Evolutionary conservation across 257 asterid species (phyloP).

Genomic region (Paulownia fortunei): DNA sequence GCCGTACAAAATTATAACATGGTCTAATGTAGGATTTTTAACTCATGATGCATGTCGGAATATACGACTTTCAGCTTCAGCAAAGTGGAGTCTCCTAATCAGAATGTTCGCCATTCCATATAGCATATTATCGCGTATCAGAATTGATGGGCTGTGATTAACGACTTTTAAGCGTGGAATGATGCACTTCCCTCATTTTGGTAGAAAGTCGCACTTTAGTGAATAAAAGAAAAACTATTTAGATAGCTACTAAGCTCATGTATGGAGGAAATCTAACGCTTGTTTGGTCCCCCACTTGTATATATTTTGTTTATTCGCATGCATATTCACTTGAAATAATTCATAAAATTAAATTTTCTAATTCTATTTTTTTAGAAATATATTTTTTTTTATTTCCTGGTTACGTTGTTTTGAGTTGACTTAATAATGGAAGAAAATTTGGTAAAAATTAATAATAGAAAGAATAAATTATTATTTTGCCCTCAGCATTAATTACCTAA

Average conservation of each 20-base stretch:
- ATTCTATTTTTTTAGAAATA: too few species aligned
- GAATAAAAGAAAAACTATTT: not conserved
- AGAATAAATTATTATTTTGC: too few species aligned
- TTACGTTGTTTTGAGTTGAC: too few species aligned
- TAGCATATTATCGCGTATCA: not conserved
- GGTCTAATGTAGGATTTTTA: slow-evolving; percentile 24
- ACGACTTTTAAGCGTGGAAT: slow-evolving; percentile 8
- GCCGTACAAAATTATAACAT: slow-evolving; percentile 24
- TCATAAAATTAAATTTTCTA: too few species aligned
- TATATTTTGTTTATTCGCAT: too few species aligned
- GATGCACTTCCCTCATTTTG: not conserved
- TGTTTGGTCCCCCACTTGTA: not conserved
- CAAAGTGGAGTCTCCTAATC: slow-evolving; percentile 28
- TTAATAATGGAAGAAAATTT: too few species aligned
- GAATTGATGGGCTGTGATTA: slow-evolving; percentile 20
- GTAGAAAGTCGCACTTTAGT: not conserved
- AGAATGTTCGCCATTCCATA: slow-evolving; percentile 31
- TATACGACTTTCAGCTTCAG: not conserved
- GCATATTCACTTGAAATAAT: too few species aligned
- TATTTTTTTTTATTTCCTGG: too few species aligned
- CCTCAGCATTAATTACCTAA: too few species aligned
- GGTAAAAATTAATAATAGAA: too few species aligned
- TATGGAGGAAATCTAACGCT: not conserved
- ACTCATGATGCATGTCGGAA: slow-evolving; percentile 41
- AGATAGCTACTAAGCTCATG: not conserved